These are phyloP conservation scores for Sporothrix protearum DNA, from an alignment of 2,329 filamentous ascomycete genomes.

Conservation along the genomic window DNA sequence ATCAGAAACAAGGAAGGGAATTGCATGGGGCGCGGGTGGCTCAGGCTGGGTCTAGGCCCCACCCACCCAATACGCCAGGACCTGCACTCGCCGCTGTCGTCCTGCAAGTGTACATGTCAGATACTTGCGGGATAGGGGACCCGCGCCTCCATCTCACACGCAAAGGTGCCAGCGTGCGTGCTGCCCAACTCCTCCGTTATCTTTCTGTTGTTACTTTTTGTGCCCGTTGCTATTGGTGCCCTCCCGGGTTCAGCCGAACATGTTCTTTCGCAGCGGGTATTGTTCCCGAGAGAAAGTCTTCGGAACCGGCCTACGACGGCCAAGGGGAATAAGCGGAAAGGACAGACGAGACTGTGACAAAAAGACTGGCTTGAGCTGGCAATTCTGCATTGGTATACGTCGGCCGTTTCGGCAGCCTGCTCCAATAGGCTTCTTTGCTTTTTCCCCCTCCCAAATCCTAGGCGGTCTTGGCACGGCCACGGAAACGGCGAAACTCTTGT, in stretches of 20 bases:
- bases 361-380: neutral
- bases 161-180: neutral
- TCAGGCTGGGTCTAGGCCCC: neutral
- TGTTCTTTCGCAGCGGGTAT: neutral
- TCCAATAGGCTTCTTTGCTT: slow-evolving; percentile 13
- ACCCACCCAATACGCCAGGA: slow-evolving; percentile 9
- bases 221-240: too few species aligned
- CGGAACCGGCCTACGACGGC: slow-evolving; percentile 12
- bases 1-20: neutral
- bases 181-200: slow-evolving; percentile 9
- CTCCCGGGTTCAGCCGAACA: slow-evolving; percentile 23
- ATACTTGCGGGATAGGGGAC: too few species aligned
- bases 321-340: slow-evolving; percentile 1
- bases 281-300: slow-evolving; percentile 13
- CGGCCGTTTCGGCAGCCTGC: slow-evolving; percentile 21
- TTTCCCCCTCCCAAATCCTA: neutral
- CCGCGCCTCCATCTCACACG: slow-evolving; percentile 9
- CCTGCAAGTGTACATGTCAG: neutral
- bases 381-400: neutral
- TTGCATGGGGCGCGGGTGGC: too few species aligned
- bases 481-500: neutral
- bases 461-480: slow-evolving; percentile 13
- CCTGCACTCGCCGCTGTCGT: too few species aligned
- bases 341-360: neutral
- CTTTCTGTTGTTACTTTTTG: neutral